Base-by-base conservation (phyloP, 768 basidiomycete genomes). In the Phanerochaete carnosa region DNA sequence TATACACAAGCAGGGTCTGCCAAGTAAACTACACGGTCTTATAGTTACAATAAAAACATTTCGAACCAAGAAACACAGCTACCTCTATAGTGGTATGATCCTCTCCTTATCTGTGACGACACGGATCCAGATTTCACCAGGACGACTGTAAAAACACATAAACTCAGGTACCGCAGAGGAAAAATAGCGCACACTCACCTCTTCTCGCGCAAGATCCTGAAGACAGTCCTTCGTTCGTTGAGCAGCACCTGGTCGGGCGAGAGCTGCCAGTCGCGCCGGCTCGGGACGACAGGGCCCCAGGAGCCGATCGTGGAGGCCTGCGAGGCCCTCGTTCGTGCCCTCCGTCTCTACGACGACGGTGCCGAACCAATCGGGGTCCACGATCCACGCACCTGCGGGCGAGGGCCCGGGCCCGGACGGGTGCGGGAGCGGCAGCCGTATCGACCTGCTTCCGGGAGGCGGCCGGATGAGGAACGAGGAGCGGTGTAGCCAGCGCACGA, bases 311-410 rank as follows among this genome's bases (percentile, higher is more conserved):
- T 89, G 88, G 62, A 95, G 77, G 72, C 94, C 93, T 22, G 82
- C 84, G 26, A 93, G 80, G 11, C 89, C 86, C 68, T 95, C 93
- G 69, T 93, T 89, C 45, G 93, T 94, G 39, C 92, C 92, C 69
- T 94, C 91, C 12, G 90, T 86, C 76, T 95, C 92, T 26, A 95
- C 82, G 28, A 94, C 83, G 47, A 95, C 81, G 0, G 83, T 88
- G 2, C 93, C 93, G 66, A 87, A 89, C 92, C 92, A 95, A 45
- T 88, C 87, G 3, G 86, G 74, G 69, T 94, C 91, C 15, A 94
- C 83, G 45, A 79, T 80, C 57, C 86, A 78, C 2, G 80, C 76
- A 0, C 80, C 74, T 4, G 81, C 80, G 0, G 87, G 87, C 11
- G 88, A 72, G 0, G 72, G 61, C 1, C 74, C 75, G 1, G 73